A percentile compares a stretch with the other conserved stretches of the same genome.
Evolutionary conservation across 495 filamentous ascomycete genomes (phyloP).

Genomic region (Aspergillus carlsbadensis): DNA sequence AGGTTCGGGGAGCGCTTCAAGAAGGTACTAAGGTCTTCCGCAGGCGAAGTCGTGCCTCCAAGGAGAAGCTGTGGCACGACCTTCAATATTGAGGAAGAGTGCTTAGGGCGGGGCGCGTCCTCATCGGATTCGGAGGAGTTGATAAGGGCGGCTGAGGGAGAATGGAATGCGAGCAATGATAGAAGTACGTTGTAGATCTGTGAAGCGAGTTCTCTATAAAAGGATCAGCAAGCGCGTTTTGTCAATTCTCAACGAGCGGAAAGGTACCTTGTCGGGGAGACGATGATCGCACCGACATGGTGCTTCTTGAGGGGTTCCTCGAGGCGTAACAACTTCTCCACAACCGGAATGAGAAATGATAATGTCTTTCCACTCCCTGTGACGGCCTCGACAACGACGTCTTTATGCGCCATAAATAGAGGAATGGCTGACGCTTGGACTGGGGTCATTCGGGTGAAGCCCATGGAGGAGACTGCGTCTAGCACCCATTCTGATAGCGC

Average conservation of each 20-base stretch:
- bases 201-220: slow-evolving; percentile 72
- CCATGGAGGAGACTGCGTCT: slow-evolving; percentile 79
- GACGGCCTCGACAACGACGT: slow-evolving; percentile 95
- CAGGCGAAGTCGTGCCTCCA: slow-evolving; percentile 78
- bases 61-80: slow-evolving; percentile 85
- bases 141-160: slow-evolving; percentile 65
- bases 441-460: slow-evolving; percentile 85
- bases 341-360: slow-evolving; percentile 83
- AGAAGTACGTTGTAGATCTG: slow-evolving; percentile 86
- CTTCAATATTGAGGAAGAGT: slow-evolving; percentile 48
- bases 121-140: slow-evolving; percentile 48
- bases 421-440: slow-evolving; percentile 94
- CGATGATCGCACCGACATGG: slow-evolving; percentile 85
- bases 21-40: slow-evolving; percentile 82
- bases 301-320: slow-evolving; percentile 80
- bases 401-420: slow-evolving; percentile 88
- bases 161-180: slow-evolving; percentile 78
- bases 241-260: neutral
- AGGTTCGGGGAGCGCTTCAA: slow-evolving; percentile 79
- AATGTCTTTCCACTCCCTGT: slow-evolving; percentile 96
- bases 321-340: slow-evolving; percentile 76
- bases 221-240: slow-evolving; percentile 13
- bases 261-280: slow-evolving; percentile 76
- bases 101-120: slow-evolving; percentile 51
- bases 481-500: slow-evolving; percentile 87